phyloP scores from a whole-genome alignment of 257 asterid species.

The Craterostigma plantagineum region DNA sequence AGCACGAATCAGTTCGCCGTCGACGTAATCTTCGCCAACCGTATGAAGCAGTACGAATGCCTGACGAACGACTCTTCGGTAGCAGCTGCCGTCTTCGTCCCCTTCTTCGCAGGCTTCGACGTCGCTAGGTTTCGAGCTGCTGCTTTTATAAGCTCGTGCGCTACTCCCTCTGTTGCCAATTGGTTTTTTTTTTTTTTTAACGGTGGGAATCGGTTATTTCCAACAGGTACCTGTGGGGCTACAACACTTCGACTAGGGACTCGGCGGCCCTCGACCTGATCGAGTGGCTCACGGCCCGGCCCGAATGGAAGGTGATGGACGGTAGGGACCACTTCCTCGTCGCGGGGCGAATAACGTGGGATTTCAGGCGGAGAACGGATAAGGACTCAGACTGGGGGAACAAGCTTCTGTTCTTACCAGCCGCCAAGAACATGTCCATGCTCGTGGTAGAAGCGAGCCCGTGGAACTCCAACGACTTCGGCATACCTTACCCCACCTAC shows the following conservation, averaged over 20 bases:
- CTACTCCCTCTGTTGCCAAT: too few species aligned
- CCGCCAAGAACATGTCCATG: constrained; percentile 63
- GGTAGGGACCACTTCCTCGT: constrained; percentile 87
- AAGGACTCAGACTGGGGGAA: constrained; percentile 66
- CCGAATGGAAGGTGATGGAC: constrained; percentile 75
- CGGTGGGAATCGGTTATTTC: too few species aligned
- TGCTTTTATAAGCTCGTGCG: too few species aligned
- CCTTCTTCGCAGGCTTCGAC: constrained; percentile 73
- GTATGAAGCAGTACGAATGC: constrained; percentile 45
- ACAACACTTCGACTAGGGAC: constrained; percentile 43
- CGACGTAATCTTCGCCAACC: constrained; percentile 30
- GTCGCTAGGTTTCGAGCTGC: constrained; percentile 32
- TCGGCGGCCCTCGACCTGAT: constrained; percentile 66
- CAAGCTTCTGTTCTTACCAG: constrained; percentile 64
- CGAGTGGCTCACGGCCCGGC: constrained; percentile 56
- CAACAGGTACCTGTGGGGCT: constrained; percentile 47
- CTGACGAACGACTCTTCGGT: constrained; percentile 42
- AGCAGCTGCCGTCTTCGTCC: constrained; percentile 44
- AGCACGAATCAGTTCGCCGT: constrained; percentile 44
- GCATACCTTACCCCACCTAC: constrained; percentile 79
- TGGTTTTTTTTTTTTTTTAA: too few species aligned
- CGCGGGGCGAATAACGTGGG: constrained; percentile 91
- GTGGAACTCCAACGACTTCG: constrained; percentile 65
- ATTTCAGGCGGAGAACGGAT: constrained; percentile 51
- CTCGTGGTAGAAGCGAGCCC: constrained; percentile 90